Percentiles rank a stretch among this genome's conserved stretches.
Conservation (phyloP, 495 filamentous ascomycete species). For the Aspergillus biplanus region DNA sequence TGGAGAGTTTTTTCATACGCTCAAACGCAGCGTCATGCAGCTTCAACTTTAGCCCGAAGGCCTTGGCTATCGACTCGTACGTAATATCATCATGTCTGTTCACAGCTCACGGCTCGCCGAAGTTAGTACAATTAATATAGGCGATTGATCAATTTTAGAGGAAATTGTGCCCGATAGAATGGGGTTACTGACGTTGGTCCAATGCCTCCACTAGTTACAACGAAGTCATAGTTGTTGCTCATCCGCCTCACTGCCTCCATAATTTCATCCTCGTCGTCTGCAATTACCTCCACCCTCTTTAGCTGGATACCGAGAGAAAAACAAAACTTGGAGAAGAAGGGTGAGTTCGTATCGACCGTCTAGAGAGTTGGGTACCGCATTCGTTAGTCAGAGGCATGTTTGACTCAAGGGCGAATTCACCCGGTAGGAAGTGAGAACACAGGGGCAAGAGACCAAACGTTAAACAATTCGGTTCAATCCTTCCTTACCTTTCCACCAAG, state of each 20-base stretch:
- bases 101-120: too few species aligned
- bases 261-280: conserved; percentile 88
- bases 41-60: conserved; percentile 74
- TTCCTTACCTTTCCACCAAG: conserved; percentile 84
- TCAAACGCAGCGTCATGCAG: conserved; percentile 75
- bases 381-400: neutral
- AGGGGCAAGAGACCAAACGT: neutral
- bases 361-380: conserved; percentile 29
- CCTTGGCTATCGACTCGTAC: conserved; percentile 89
- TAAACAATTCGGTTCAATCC: neutral
- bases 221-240: conserved; percentile 87
- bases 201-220: conserved; percentile 93
- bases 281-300: conserved; percentile 88
- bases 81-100: conserved; percentile 94
- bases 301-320: conserved; percentile 88
- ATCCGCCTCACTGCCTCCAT: conserved; percentile 84
- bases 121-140: too few species aligned
- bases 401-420: neutral
- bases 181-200: conserved; percentile 75
- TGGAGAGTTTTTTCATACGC: conserved; percentile 81
- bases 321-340: conserved; percentile 90
- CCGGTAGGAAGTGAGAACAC: neutral
- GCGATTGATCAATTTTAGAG: too few species aligned
- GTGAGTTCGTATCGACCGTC: conserved; percentile 91
- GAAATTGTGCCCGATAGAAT: neutral